Conservation (phyloP, 768 basidiomycete genomes). For the Antrodiella citrinella region DNA sequence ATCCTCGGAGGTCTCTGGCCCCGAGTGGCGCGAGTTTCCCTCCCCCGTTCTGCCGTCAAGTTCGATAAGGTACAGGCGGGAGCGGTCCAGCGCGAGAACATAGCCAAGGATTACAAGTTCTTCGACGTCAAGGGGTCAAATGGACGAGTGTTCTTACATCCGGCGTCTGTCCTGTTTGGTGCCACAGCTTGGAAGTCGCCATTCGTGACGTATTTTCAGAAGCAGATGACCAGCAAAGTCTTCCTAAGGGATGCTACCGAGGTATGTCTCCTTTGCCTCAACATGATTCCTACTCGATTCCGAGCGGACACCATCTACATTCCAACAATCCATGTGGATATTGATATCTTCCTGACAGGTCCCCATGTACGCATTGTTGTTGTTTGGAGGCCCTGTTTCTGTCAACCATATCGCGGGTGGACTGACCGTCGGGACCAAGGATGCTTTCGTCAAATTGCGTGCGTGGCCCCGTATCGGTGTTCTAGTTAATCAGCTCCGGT, state of each 20-base stretch:
- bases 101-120: constrained; percentile 77
- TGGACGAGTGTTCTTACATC: constrained; percentile 67
- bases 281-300: neutral
- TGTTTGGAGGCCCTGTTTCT: constrained; percentile 76
- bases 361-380: constrained; percentile 77
- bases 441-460: constrained; percentile 50
- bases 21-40: constrained; percentile 64
- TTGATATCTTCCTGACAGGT: constrained; percentile 36
- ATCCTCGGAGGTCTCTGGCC: constrained; percentile 87
- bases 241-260: constrained; percentile 85
- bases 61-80: constrained; percentile 85
- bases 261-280: constrained; percentile 32
- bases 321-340: too few species aligned
- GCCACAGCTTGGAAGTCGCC: constrained; percentile 67
- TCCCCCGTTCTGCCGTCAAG: constrained; percentile 67
- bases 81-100: constrained; percentile 76
- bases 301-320: neutral
- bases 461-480: constrained; percentile 91
- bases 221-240: constrained; percentile 74
- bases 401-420: constrained; percentile 81
- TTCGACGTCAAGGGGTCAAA: constrained; percentile 50
- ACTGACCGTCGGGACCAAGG: constrained; percentile 49
- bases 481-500: constrained; percentile 82
- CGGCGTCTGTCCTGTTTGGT: constrained; percentile 71
- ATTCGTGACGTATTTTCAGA: constrained; percentile 79